These are phyloP conservation scores for Populus simonii DNA, from an alignment of 345 rosid species.

Conservation along the genomic window DNA sequence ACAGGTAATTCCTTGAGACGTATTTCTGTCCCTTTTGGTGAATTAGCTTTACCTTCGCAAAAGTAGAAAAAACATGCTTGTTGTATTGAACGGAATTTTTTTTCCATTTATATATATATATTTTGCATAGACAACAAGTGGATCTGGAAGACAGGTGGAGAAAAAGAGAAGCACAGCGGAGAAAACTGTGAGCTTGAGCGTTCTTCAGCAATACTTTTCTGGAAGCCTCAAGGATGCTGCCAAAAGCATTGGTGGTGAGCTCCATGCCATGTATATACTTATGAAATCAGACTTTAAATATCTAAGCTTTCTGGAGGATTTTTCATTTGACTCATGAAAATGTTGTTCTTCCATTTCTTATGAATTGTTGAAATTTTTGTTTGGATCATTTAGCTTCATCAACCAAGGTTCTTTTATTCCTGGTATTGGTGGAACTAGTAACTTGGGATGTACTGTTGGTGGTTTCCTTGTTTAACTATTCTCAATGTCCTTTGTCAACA, in stretches of 20 bases:
- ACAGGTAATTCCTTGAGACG: constrained; percentile 39
- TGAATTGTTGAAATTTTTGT: neutral
- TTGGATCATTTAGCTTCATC: neutral
- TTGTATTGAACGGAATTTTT: neutral
- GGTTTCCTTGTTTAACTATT: neutral
- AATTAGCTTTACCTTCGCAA: constrained; percentile 31
- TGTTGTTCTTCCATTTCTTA: neutral
- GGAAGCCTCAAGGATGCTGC: constrained; percentile 94
- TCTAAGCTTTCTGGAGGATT: neutral
- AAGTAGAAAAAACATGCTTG: neutral
- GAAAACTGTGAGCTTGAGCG: constrained; percentile 79
- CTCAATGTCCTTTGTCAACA: neutral
- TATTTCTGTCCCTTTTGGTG: constrained; percentile 6
- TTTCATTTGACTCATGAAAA: neutral
- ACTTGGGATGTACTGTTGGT: neutral
- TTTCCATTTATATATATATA: too few species aligned
- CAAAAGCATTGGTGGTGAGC: constrained; percentile 82
- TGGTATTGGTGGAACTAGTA: neutral
- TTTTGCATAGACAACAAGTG: constrained; percentile 35
- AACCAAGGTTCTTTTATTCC: neutral
- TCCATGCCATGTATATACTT: constrained; percentile 7
- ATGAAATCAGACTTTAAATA: too few species aligned
- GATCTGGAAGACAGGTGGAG: constrained; percentile 45
- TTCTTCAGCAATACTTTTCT: constrained; percentile 80
- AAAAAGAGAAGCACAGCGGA: constrained; percentile 74